Conservation (phyloP, 768 basidiomycete species). For the Tulasnella sp. region DNA sequence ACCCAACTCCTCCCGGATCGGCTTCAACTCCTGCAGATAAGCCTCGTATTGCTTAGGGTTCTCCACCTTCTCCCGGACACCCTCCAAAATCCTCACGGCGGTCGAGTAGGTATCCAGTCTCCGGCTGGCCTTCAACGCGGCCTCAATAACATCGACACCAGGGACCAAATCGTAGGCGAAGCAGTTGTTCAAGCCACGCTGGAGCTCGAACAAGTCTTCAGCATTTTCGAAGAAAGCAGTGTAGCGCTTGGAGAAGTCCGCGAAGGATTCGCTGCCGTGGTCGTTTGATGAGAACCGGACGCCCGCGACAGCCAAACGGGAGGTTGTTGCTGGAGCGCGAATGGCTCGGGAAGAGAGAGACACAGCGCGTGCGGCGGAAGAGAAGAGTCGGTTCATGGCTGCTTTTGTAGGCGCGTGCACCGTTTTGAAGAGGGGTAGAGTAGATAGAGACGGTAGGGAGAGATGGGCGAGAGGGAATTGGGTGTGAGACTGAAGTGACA, state of each 20-base stretch:
- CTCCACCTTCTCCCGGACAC: constrained; percentile 94
- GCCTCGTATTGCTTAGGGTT: constrained; percentile 90
- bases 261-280: constrained; percentile 74
- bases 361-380: not conserved
- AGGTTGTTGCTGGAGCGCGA: not conserved
- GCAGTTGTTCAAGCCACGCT: constrained; percentile 98
- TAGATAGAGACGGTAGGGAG: not conserved
- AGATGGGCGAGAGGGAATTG: not conserved
- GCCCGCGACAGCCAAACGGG: not conserved
- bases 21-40: constrained; percentile 84
- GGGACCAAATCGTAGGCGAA: constrained; percentile 98
- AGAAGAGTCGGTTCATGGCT: constrained; percentile 3
- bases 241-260: constrained; percentile 89
- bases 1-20: constrained; percentile 88
- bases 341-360: not conserved
- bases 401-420: not conserved
- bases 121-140: constrained; percentile 75
- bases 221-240: constrained; percentile 86
- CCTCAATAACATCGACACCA: constrained; percentile 69
- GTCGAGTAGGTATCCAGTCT: constrained; percentile 96
- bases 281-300: not conserved
- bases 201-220: constrained; percentile 95
- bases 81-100: constrained; percentile 92
- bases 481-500: not conserved
- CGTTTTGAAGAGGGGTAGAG: not conserved